A percentile compares a stretch with the other conserved stretches of the same genome.
These are phyloP conservation scores for Laguncularia racemosa DNA, from an alignment of 345 rosid species.

Conservation along the genomic window DNA sequence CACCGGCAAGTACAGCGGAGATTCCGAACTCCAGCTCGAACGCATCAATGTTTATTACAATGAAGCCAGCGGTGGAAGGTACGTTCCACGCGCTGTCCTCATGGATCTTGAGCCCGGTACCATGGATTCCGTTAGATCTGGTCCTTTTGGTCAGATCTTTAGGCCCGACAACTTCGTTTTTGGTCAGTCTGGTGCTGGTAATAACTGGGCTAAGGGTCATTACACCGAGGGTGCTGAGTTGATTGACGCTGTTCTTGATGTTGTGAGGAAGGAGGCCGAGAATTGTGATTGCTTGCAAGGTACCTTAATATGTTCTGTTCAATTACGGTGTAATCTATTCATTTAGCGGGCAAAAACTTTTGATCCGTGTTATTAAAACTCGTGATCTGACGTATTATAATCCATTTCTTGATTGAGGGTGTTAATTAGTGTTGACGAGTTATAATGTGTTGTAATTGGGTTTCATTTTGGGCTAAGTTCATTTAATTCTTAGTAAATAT, in stretches of 20 bases:
- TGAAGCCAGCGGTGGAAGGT: constrained; percentile 16
- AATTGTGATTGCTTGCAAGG: constrained; percentile 16
- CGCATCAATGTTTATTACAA: constrained; percentile 16
- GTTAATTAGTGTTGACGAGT: too few species aligned
- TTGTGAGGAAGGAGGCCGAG: constrained; percentile 15
- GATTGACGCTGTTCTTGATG: constrained; percentile 13
- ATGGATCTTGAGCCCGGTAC: constrained; percentile 19
- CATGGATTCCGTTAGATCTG: constrained; percentile 15
- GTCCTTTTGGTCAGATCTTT: constrained; percentile 16
- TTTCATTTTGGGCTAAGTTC: too few species aligned
- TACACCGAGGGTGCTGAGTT: constrained; percentile 18
- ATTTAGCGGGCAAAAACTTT: not conserved
- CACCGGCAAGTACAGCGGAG: constrained; percentile 12
- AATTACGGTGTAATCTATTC: not conserved
- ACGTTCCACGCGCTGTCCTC: constrained; percentile 20
- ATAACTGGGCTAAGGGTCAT: constrained; percentile 16
- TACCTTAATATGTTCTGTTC: not conserved
- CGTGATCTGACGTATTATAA: too few species aligned
- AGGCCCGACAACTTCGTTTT: constrained; percentile 17
- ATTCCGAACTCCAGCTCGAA: constrained; percentile 13
- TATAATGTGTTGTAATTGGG: too few species aligned
- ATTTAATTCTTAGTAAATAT: too few species aligned
- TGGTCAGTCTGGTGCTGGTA: constrained; percentile 16
- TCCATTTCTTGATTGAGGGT: too few species aligned
- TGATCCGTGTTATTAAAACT: too few species aligned